Base-by-base conservation (phyloP, 2,329 filamentous ascomycete species). In the Nigrospora osmanthi region DNA sequence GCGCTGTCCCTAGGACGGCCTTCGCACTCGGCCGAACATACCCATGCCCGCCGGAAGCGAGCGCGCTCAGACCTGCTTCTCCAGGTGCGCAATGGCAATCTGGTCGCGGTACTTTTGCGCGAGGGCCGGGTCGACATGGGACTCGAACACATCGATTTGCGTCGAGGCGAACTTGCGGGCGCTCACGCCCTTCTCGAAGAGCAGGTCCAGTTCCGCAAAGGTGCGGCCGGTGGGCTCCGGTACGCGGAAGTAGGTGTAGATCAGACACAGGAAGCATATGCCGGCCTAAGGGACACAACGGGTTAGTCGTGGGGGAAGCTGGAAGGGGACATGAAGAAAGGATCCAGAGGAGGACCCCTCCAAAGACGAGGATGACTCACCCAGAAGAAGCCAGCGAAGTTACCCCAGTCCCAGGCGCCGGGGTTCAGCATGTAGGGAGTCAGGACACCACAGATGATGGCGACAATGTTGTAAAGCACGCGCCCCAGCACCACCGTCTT, bases 351-450 rank as follows among this genome's bases (percentile, higher is more conserved):
- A 33, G 28, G 3, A 35, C 9, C 34, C 34, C 15, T 4, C 19
- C 7, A n/a, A n/a, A n/a, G 19, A 23, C 34, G 34, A 35, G 34
- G 4, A 35, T 9, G 9, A 56, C 71, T 57, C 61, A 76, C 66
- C 86, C 89, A 89, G 71, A 94, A 94, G 69, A 95, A 94, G 28
- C 89, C 89, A 0, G 89, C 79, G 56, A 78, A 93, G 67, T 93
- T 93, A 49, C 80, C 75, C 89, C 89, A 95, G 65, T 94, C 72
- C 89, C 90, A 95, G 0, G 81, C 85, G 1, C 72, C 75, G 0
- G 89, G 88, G 67, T 95, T 95, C 36, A 95, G 75, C 89, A 95
- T 95, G 67, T 94, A 95, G 0, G 89, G 89, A 0, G 88, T 94
- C 35, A 95, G 66, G 15, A 95, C 84, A 42, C 81, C 83, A 59